Evolutionary conservation across 2,329 filamentous ascomycete genomes (phyloP).

Genomic region (Aspergillus quadricinctus): DNA sequence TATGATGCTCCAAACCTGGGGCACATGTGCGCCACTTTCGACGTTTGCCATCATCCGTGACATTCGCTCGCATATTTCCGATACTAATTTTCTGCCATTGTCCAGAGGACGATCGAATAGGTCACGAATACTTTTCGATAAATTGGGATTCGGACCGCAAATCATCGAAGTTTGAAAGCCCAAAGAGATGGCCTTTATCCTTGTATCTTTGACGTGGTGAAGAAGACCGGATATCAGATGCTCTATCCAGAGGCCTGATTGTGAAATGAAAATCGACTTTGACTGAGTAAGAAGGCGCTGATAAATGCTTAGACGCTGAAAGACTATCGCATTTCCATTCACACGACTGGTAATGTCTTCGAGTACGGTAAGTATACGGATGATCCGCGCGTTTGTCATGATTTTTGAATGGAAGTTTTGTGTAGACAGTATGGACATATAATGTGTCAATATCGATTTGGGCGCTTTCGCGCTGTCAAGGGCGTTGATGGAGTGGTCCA

Average conservation of each 20-base stretch:
- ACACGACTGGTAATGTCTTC: slow-evolving; percentile 69
- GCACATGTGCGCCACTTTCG: slow-evolving; percentile 62
- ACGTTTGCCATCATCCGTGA: slow-evolving; percentile 60
- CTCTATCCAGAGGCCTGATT: slow-evolving; percentile 71
- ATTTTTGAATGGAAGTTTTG: slow-evolving; percentile 74
- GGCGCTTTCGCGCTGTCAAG: slow-evolving; percentile 65
- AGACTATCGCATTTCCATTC: slow-evolving; percentile 74
- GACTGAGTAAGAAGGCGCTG: slow-evolving; percentile 70
- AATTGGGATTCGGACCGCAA: slow-evolving; percentile 64
- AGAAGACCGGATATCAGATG: slow-evolving; percentile 80
- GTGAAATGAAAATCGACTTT: slow-evolving; percentile 63
- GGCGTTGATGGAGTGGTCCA: slow-evolving; percentile 73
- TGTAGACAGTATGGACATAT: slow-evolving; percentile 74
- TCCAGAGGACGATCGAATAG: slow-evolving; percentile 49
- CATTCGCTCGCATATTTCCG: slow-evolving; percentile 65
- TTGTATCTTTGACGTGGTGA: slow-evolving; percentile 71
- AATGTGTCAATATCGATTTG: slow-evolving; percentile 72
- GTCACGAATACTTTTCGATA: slow-evolving; percentile 60
- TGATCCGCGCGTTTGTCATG: slow-evolving; percentile 67
- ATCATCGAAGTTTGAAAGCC: slow-evolving; percentile 66
- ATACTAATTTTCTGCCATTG: slow-evolving; percentile 60
- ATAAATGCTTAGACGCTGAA: slow-evolving; percentile 74
- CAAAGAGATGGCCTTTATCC: slow-evolving; percentile 67
- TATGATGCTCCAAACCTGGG: slow-evolving; percentile 83
- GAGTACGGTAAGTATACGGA: slow-evolving; percentile 65